Percentiles rank a stretch among this genome's conserved stretches.
phyloP scores from a whole-genome alignment of 2,329 filamentous ascomycete species.

The Hypoxylon sp. region DNA sequence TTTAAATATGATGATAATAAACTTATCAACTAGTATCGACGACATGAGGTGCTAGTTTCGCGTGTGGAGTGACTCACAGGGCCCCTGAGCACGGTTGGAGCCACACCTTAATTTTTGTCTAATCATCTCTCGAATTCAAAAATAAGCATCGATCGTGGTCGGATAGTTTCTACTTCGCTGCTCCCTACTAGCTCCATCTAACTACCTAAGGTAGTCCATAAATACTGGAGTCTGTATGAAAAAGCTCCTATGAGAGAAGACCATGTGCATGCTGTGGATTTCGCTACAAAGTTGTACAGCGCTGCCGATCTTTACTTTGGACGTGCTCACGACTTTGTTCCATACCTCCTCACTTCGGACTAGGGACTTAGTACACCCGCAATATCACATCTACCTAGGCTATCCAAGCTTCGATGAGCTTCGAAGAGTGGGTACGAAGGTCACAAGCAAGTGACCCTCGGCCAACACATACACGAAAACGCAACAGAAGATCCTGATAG shows the following conservation, averaged over 20 bases:
- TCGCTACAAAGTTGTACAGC: conserved; percentile 13
- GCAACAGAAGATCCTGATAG: conserved; percentile 8
- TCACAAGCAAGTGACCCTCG: conserved; percentile 6
- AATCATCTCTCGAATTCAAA: background rate
- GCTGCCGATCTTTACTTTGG: conserved; percentile 12
- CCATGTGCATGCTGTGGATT: background rate
- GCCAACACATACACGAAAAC: conserved; percentile 23
- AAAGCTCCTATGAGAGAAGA: background rate
- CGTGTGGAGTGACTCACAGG: background rate
- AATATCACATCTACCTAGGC: background rate
- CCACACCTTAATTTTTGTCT: conserved; percentile 2
- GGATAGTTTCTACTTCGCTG: background rate
- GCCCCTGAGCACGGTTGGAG: background rate
- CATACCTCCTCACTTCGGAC: conserved; percentile 11
- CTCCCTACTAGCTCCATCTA: background rate
- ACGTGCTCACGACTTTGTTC: conserved; percentile 2
- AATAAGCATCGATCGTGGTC: background rate
- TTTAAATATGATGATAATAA: background rate
- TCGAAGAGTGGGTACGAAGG: conserved; percentile 5
- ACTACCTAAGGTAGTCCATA: background rate
- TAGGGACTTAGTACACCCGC: conserved; percentile 6
- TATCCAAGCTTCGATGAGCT: conserved; percentile 16
- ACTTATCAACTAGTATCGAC: background rate
- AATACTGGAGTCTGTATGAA: background rate
- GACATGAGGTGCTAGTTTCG: background rate